A percentile compares a stretch with the other conserved stretches of the same genome.
Conservation (phyloP, 331 rosid species). For the Phaseolus coccineus region DNA sequence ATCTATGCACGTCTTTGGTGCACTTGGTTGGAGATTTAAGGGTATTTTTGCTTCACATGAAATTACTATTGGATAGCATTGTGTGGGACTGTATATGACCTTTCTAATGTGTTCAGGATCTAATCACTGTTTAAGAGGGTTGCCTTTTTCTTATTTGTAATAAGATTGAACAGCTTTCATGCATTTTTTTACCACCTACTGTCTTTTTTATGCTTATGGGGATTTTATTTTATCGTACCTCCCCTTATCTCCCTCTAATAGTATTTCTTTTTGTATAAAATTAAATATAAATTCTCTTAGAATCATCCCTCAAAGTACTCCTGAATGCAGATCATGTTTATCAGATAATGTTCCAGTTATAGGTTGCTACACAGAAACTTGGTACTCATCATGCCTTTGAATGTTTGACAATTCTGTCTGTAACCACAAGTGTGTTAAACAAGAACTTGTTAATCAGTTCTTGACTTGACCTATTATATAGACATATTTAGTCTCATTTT, state of each 20-base stretch:
- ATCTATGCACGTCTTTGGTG: not conserved
- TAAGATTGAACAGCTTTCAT: not conserved
- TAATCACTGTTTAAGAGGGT: not conserved
- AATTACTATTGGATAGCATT: not conserved
- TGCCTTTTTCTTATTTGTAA: not conserved
- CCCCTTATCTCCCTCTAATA: not conserved
- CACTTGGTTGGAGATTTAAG: not conserved
- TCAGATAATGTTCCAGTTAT: not conserved
- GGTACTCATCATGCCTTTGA: not conserved
- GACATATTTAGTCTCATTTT: not conserved
- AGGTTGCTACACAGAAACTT: not conserved
- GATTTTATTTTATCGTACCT: not conserved
- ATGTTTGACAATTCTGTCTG: not conserved
- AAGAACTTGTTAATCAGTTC: not conserved
- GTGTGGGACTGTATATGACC: not conserved
- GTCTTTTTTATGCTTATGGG: not conserved
- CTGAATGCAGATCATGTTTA: not conserved
- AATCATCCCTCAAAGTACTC: constrained; percentile 1
- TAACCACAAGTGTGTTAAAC: not conserved
- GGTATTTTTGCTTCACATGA: not conserved
- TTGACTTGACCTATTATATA: not conserved
- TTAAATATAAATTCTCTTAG: constrained; percentile 7
- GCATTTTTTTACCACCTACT: not conserved
- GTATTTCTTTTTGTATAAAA: not conserved
- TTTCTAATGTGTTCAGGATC: not conserved